Conservation (phyloP, 2,329 filamentous ascomycete species). For the Verticillium dahliae region DNA sequence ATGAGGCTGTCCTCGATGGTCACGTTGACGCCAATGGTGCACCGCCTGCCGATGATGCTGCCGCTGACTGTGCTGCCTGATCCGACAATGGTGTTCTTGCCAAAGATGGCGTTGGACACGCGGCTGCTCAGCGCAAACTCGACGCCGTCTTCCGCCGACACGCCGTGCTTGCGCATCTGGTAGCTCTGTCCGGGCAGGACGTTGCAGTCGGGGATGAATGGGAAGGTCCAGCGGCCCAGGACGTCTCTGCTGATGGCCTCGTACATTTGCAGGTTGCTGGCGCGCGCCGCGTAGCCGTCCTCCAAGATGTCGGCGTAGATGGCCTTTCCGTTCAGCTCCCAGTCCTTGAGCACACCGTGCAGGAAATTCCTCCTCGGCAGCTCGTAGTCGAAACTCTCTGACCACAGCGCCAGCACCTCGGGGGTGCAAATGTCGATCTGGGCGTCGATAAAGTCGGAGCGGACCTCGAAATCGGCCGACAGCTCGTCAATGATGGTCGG, state of each 20-base stretch:
- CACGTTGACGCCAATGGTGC: constrained; percentile 81
- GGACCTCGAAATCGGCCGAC: constrained; percentile 68
- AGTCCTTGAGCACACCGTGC: constrained; percentile 90
- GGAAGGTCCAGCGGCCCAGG: constrained; percentile 81
- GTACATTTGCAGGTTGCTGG: constrained; percentile 81
- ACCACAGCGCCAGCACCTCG: constrained; percentile 90
- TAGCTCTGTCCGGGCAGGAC: constrained; percentile 73
- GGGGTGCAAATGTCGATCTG: constrained; percentile 97
- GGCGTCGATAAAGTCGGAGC: constrained; percentile 85
- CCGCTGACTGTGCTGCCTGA: constrained; percentile 63
- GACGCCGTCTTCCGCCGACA: constrained; percentile 76
- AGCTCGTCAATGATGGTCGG: constrained; percentile 68
- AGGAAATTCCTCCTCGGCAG: constrained; percentile 82
- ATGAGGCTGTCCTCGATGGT: constrained; percentile 73
- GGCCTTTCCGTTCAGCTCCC: constrained; percentile 94
- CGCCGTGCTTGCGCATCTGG: constrained; percentile 58
- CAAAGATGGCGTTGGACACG: constrained; percentile 68
- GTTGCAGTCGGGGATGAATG: constrained; percentile 85
- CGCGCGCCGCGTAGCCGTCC: constrained; percentile 79
- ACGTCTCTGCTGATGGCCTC: constrained; percentile 83
- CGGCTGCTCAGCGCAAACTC: constrained; percentile 65
- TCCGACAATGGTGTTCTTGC: constrained; percentile 68
- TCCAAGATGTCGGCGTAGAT: constrained; percentile 83
- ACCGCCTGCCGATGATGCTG: constrained; percentile 77
- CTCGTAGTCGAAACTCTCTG: constrained; percentile 96